Evolutionary conservation across 768 basidiomycete species (phyloP), one percentile per base, ranked within the genome.

Genomic region (Lanmaoa pseudosensibilis): DNA sequence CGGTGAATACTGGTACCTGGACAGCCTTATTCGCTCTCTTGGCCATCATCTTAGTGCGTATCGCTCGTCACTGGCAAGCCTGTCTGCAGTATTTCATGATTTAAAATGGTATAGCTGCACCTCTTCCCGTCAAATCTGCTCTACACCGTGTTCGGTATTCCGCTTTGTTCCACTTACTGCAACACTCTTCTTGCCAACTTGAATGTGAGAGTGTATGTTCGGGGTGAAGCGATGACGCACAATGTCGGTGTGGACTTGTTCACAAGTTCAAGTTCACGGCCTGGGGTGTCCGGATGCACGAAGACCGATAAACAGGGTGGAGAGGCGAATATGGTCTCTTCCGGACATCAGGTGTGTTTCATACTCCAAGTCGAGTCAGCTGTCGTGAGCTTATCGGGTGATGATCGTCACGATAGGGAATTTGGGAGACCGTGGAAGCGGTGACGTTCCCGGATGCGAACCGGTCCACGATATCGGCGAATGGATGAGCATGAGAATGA

Each of bases 21-120:
- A 75, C 82, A 16, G 83, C 85, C 57, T 79, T 79, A 0, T 68
- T 64, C 5, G 70, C 77, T 6, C 82, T 84, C 66, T 77, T 79
- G 4, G 69, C 46, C 2, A 0, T 47, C 9, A 81, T 55, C 79
- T 80, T 13, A 78, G 86, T 60, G 58, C 44, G 37, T 84, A 82
- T 11, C 16, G 34, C 23, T 25, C n/a, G n/a, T 32, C 19, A n/a
- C n/a, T n/a, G n/a, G n/a, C n/a, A n/a, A n/a, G n/a, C n/a, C n/a
- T n/a, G n/a, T n/a, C n/a, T 32, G 25, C 21, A 3, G 18, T n/a
- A n/a, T 11, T 13, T 25, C 16, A 21, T 36, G 16, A 37, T n/a
- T 18, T 1, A 37, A 23, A 30, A 37, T 25, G 5, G 1, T 8
- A 18, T n/a, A 49, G 48, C 5, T 57, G 27, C 18, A 46, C 0